phyloP scores from a whole-genome alignment of 495 filamentous ascomycete genomes.

The Bacidia gigantensis region DNA sequence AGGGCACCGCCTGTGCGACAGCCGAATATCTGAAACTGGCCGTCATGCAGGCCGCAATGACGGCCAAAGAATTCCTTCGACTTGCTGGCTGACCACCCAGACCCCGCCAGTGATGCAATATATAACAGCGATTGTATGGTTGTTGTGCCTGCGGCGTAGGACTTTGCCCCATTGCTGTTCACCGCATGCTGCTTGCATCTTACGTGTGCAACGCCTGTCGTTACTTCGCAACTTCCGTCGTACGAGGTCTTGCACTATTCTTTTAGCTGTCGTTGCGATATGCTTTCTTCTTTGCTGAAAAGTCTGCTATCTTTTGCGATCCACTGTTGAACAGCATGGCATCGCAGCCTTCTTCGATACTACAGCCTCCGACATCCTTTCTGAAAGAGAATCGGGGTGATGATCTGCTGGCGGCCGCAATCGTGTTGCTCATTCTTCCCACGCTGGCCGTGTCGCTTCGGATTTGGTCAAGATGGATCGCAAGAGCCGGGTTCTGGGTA shows the following conservation, averaged over 20 bases:
- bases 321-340: neutral
- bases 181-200: neutral
- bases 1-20: too few species aligned
- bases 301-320: neutral
- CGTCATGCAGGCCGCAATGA: too few species aligned
- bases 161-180: neutral
- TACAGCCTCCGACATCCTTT: neutral
- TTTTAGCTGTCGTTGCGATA: neutral
- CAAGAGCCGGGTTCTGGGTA: conserved; percentile 15
- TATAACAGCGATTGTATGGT: too few species aligned
- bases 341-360: neutral
- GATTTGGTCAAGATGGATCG: conserved; percentile 11
- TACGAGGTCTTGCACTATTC: too few species aligned
- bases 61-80: too few species aligned
- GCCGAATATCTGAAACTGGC: too few species aligned
- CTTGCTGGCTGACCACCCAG: too few species aligned
- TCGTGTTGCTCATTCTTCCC: conserved; percentile 12
- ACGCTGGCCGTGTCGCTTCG: conserved; percentile 9
- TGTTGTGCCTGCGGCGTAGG: too few species aligned
- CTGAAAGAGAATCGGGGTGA: conserved; percentile 1
- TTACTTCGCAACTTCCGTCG: too few species aligned
- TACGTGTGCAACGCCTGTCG: too few species aligned
- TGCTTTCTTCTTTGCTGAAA: neutral
- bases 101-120: too few species aligned
- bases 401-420: conserved; percentile 7